phyloP scores from a whole-genome alignment of 306 rosid genomes.

The Acacia acuminata region DNA sequence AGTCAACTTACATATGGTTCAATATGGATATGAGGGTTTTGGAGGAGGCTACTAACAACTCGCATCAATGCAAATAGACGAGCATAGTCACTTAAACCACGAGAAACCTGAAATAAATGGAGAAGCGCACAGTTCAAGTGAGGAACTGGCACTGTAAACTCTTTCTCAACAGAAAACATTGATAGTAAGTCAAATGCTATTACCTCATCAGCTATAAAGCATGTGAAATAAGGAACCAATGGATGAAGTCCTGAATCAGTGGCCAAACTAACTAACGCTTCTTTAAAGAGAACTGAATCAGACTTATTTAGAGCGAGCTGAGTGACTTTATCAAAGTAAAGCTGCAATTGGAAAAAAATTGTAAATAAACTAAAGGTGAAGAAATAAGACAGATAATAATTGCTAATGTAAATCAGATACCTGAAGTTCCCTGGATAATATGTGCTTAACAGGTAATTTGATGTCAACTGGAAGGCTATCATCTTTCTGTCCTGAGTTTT shows the following conservation, averaged over 20 bases:
- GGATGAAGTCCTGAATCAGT: constrained; percentile 92
- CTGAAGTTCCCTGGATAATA: constrained; percentile 86
- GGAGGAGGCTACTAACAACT: constrained; percentile 75
- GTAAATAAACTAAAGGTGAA: constrained; percentile 31
- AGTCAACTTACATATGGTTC: constrained; percentile 85
- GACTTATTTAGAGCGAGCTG: constrained; percentile 66
- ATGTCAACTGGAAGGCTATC: constrained; percentile 75
- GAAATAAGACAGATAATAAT: constrained; percentile 27
- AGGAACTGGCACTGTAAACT: constrained; percentile 16
- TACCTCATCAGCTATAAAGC: constrained; percentile 93
- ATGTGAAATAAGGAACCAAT: constrained; percentile 82
- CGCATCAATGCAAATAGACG: constrained; percentile 86
- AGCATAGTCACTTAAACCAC: constrained; percentile 56
- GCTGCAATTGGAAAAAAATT: constrained; percentile 48
- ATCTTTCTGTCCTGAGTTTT: constrained; percentile 66
- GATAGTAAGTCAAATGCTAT: constrained; percentile 16
- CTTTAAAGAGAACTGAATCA: constrained; percentile 68
- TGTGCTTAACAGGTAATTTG: constrained; percentile 78
- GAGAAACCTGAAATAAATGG: constrained; percentile 60
- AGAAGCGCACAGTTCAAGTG: constrained; percentile 33
- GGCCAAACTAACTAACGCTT: constrained; percentile 84
- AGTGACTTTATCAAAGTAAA: constrained; percentile 80
- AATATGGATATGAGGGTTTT: constrained; percentile 78
- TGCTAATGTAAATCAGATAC: constrained; percentile 38
- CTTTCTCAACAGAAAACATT: constrained; percentile 24